A percentile compares a stretch with the other conserved stretches of the same genome.
Conservation (phyloP, 148 eudicot genomes). For the Suaeda aralocaspica region DNA sequence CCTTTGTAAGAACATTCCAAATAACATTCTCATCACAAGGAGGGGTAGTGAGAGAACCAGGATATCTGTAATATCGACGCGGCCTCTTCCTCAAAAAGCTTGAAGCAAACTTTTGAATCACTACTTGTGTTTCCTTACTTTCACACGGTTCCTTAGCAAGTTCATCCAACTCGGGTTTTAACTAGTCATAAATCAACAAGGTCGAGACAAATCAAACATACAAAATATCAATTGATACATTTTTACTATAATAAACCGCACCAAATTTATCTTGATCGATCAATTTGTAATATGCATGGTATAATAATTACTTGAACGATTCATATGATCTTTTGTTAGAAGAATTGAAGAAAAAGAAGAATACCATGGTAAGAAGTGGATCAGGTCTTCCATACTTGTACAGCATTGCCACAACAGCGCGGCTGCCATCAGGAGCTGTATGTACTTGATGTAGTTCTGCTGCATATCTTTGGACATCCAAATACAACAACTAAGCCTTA, state of each 20-base stretch:
- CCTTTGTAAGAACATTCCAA: slow-evolving; percentile 64
- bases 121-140: slow-evolving; percentile 16
- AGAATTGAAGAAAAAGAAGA: too few species aligned
- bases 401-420: slow-evolving; percentile 49
- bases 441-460: slow-evolving; percentile 79
- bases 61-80: slow-evolving; percentile 57
- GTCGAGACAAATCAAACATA: neutral
- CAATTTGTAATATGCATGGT: too few species aligned
- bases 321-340: too few species aligned
- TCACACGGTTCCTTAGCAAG: slow-evolving; percentile 34
- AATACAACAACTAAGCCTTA: too few species aligned
- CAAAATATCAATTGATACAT: neutral
- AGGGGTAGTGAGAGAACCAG: slow-evolving; percentile 89
- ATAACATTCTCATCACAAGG: slow-evolving; percentile 70
- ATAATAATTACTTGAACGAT: too few species aligned
- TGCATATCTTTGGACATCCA: slow-evolving; percentile 29
- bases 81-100: slow-evolving; percentile 39
- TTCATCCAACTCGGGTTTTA: slow-evolving; percentile 36
- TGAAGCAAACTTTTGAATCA: slow-evolving; percentile 33
- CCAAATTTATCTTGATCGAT: too few species aligned
- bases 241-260: too few species aligned
- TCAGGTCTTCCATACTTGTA: slow-evolving; percentile 47
- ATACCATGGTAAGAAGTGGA: slow-evolving; percentile 38
- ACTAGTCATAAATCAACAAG: slow-evolving; percentile 26
- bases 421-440: slow-evolving; percentile 40